Evolutionary conservation across 169 alveolate genomes (phyloP).

Genomic region (Perkinsus olseni): DNA sequence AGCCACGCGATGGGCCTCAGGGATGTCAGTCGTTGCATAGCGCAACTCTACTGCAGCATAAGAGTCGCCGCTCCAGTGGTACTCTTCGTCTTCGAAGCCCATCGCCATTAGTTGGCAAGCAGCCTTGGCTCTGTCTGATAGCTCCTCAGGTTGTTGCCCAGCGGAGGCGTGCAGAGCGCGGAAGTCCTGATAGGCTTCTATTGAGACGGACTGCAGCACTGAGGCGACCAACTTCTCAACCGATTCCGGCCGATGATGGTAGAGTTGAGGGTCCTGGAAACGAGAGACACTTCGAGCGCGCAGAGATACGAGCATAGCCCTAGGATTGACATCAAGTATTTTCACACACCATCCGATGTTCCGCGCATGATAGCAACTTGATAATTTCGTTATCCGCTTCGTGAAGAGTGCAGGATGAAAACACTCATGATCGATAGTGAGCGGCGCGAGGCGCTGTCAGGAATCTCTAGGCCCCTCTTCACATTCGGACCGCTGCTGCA

Average conservation of each 20-base stretch:
- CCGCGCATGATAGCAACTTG: too few species aligned
- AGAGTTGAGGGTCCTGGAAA: not conserved
- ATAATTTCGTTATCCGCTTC: too few species aligned
- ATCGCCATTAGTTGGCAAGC: not conserved
- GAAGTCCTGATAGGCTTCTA: not conserved
- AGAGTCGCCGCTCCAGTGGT: not conserved
- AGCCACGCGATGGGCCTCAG: not conserved
- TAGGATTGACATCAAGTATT: too few species aligned
- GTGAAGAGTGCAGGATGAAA: too few species aligned
- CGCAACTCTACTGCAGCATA: not conserved
- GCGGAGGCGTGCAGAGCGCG: not conserved
- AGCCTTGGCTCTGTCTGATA: not conserved
- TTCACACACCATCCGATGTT: too few species aligned
- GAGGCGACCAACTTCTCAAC: not conserved
- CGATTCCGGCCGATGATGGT: not conserved
- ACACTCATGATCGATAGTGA: too few species aligned
- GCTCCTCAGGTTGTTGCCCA: not conserved
- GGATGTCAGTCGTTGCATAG: not conserved
- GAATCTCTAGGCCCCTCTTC: too few species aligned
- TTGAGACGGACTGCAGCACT: not conserved
- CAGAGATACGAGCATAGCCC: too few species aligned
- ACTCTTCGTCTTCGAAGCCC: not conserved
- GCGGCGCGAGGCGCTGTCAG: too few species aligned
- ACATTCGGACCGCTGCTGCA: too few species aligned
- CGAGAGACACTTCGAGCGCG: not conserved